Evolutionary conservation across 805 yeast species (phyloP), one percentile per base, ranked within the genome.

Genomic region (Yamadazyma laniorum): DNA sequence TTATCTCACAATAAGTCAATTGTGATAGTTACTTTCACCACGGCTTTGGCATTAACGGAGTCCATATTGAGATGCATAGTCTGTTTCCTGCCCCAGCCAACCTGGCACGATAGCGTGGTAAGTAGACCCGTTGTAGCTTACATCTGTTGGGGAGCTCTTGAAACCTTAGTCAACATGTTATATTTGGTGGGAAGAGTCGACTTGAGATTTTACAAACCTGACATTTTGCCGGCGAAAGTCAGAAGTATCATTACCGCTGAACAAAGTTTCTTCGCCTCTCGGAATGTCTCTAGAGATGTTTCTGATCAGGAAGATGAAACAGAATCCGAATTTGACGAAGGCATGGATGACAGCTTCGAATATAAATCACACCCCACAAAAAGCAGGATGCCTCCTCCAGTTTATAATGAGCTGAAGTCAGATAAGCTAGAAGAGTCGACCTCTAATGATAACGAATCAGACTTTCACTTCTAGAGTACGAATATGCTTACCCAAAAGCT

Each of bases 131-230:
- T 74, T 30, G 79, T 77, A 17, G 76, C 81, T 78, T 84, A 82
- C 56, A 65, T 80, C 21, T 63, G 76, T 48, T 83, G 86, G 78
- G 90, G 91, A 23, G 75, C 72, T 3, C 63, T 81, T 33, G 93
- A 85, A 63, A 63, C 70, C 0, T 50, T 81, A 19, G 77, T 80
- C 40, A 74, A 80, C 46, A 37, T 78, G 7, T 45, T 80, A 23
- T 82, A 80, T 54, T 56, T 85, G 39, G 51, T 80, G 25, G 79
- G 80, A 13, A 74, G 95, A 56, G 77, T 81, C 35, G 93, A 85
- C 56, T 67, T 85, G 51, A 72, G 93, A 57, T 85, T 85, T 63
- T 85, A 85, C 70, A 79, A 85, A 59, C 91, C 93, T 13, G 90
- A 83, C 57, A 61, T 58, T 32, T 62, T 77, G 42, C 72, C 69